A percentile compares a stretch with the other conserved stretches of the same genome.
Conservation (phyloP, 129 eudicot genomes). For the Rutidosis leptorrhynchoides region DNA sequence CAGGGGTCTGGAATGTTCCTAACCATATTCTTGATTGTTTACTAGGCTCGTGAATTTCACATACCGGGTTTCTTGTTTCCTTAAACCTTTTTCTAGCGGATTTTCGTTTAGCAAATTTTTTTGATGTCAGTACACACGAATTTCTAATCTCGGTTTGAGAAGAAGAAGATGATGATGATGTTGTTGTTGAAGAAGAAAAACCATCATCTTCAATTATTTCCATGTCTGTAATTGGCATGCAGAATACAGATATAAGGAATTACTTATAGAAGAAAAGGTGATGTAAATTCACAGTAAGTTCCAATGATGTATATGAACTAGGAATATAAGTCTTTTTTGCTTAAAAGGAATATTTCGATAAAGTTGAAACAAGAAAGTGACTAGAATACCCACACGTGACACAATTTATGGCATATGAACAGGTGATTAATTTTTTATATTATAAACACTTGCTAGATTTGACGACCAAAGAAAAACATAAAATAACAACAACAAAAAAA, state of each 20-base stretch:
- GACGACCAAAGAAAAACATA: neutral
- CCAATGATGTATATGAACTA: neutral
- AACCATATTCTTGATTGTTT: slow-evolving; percentile 45
- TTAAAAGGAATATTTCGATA: slow-evolving; percentile 21
- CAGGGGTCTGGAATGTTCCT: slow-evolving; percentile 46
- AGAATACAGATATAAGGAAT: neutral
- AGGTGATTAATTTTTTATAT: slow-evolving; percentile 19
- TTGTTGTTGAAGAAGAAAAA: slow-evolving; percentile 28
- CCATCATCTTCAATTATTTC: slow-evolving; percentile 23
- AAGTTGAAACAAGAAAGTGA: slow-evolving; percentile 18
- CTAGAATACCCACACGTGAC: slow-evolving; percentile 13
- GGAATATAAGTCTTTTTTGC: no score
- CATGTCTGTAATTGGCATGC: neutral
- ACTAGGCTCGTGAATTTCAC: slow-evolving; percentile 42
- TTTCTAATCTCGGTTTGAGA: slow-evolving; percentile 11
- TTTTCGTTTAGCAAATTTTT: slow-evolving; percentile 13
- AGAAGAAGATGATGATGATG: slow-evolving; percentile 25
- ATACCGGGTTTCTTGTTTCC: slow-evolving; percentile 40
- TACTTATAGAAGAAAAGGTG: slow-evolving; percentile 9
- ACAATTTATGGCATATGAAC: neutral
- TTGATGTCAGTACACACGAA: neutral
- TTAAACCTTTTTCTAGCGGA: slow-evolving; percentile 36
- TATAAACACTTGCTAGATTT: slow-evolving; percentile 24
- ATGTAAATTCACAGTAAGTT: neutral
- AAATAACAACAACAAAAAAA: no score